Evolutionary conservation across 805 yeast genomes (phyloP).

Genomic region (Martiniozyma abietophila): DNA sequence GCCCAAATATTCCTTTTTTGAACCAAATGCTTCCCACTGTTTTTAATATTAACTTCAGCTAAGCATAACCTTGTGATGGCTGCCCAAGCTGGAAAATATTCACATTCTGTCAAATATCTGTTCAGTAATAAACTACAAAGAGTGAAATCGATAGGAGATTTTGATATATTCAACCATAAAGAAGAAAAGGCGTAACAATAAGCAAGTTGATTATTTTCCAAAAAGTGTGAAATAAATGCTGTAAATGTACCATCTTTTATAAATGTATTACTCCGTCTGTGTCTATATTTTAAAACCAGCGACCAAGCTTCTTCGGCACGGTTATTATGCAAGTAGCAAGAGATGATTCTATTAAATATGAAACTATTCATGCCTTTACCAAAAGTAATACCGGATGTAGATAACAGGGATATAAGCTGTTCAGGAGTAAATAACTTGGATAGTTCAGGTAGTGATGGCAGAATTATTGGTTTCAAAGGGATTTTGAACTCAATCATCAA

Average conservation of each 20-base stretch:
- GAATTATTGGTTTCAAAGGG: constrained; percentile 17
- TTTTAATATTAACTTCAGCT: constrained; percentile 6
- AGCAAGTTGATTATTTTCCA: constrained; percentile 15
- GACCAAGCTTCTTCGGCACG: constrained; percentile 16
- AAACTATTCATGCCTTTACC: constrained; percentile 10
- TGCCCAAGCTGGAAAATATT: constrained; percentile 22
- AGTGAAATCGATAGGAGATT: constrained; percentile 8
- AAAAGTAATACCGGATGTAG: constrained; percentile 11
- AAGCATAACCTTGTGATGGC: constrained; percentile 13
- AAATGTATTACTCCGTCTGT: not conserved
- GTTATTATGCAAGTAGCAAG: constrained; percentile 13
- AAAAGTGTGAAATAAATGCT: constrained; percentile 16
- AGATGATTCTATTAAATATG: constrained; percentile 17
- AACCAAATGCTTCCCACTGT: no score
- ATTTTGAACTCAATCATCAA: constrained; percentile 18
- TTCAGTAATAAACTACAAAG: constrained; percentile 16
- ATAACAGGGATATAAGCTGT: constrained; percentile 12
- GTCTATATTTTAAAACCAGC: constrained; percentile 4
- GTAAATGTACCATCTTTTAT: constrained; percentile 17
- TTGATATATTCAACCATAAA: constrained; percentile 13
- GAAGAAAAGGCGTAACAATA: constrained; percentile 20
- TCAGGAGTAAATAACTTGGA: constrained; percentile 12
- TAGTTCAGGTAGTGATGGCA: constrained; percentile 12
- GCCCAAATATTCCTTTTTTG: constrained; percentile 7
- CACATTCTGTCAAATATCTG: constrained; percentile 13